A percentile compares a stretch with the other conserved stretches of the same genome.
Conservation (phyloP, 805 yeast genomes). For the Pichia paraexigua region DNA sequence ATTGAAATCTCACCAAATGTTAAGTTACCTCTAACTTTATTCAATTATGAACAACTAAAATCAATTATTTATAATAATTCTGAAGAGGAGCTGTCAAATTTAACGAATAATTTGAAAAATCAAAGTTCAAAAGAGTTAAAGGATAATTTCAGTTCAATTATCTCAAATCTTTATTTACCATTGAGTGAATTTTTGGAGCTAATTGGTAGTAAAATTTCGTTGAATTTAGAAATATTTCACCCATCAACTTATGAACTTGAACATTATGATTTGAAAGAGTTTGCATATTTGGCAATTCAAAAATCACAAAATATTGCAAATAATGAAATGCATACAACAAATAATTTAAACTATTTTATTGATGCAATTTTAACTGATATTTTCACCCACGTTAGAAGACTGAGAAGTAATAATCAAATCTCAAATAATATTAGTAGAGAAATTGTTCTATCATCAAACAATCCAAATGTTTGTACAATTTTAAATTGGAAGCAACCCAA, state of each 20-base stretch:
- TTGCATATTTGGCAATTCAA: slow-evolving; percentile 16
- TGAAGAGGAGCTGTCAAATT: slow-evolving; percentile 9
- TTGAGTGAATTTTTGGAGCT: slow-evolving; percentile 49
- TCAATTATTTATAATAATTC: slow-evolving; percentile 19
- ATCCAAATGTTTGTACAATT: slow-evolving; percentile 85
- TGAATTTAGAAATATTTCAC: slow-evolving; percentile 68
- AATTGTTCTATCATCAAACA: slow-evolving; percentile 75
- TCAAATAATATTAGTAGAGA: slow-evolving; percentile 41
- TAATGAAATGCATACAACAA: slow-evolving; percentile 15
- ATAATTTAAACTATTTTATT: slow-evolving; percentile 59
- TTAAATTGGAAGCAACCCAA: slow-evolving; percentile 98
- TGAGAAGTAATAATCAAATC: slow-evolving; percentile 23
- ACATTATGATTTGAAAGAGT: slow-evolving; percentile 22
- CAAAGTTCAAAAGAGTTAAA: slow-evolving; percentile 16
- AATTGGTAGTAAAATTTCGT: slow-evolving; percentile 52
- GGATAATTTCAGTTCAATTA: slow-evolving; percentile 33
- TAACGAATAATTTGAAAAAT: slow-evolving; percentile 13
- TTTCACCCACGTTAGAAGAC: slow-evolving; percentile 67
- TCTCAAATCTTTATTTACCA: slow-evolving; percentile 46
- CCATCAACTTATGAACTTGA: slow-evolving; percentile 47
- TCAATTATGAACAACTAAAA: slow-evolving; percentile 39
- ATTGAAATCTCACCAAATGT: slow-evolving; percentile 39
- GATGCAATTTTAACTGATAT: slow-evolving; percentile 65
- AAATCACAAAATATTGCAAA: slow-evolving; percentile 1
- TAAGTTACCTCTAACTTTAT: slow-evolving; percentile 51